Evolutionary conservation across 2,329 filamentous ascomycete species (phyloP).

Genomic region (Pseudogymnoascus verrucosus): DNA sequence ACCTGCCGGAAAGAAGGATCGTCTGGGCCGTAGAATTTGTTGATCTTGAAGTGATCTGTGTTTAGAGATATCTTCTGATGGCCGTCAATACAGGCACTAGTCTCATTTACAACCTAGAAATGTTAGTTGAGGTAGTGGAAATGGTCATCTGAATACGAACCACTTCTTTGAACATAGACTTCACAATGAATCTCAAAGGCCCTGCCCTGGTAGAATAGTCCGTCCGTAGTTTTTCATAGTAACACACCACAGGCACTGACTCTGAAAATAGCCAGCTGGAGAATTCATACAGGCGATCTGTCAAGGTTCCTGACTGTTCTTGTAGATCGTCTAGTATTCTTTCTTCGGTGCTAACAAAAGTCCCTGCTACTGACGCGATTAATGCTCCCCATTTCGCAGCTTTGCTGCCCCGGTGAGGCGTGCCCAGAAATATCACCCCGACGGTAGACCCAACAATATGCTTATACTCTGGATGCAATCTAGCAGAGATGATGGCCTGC

Average conservation of each 20-base stretch:
- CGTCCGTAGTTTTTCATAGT: neutral
- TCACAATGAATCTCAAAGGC: neutral
- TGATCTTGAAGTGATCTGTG: neutral
- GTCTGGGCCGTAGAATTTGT: neutral
- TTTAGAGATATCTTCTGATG: neutral
- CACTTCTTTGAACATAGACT: neutral
- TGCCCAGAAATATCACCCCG: neutral
- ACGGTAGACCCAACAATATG: neutral
- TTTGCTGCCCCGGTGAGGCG: neutral
- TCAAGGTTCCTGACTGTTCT: neutral
- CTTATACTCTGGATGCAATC: neutral
- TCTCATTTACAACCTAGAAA: neutral
- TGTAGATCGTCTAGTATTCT: neutral
- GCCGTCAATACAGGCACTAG: neutral
- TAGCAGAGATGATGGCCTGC: neutral
- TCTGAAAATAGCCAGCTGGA: neutral
- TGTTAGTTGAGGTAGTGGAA: neutral
- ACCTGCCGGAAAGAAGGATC: neutral
- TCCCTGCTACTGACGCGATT: neutral
- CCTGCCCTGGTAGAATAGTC: neutral
- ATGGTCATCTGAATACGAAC: neutral
- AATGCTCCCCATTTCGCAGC: neutral
- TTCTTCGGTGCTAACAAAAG: neutral
- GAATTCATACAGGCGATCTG: neutral
- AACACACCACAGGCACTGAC: neutral